A percentile compares a stretch with the other conserved stretches of the same genome.
Conservation (phyloP, 495 filamentous ascomycete species). For the Aspergillus steynii region DNA sequence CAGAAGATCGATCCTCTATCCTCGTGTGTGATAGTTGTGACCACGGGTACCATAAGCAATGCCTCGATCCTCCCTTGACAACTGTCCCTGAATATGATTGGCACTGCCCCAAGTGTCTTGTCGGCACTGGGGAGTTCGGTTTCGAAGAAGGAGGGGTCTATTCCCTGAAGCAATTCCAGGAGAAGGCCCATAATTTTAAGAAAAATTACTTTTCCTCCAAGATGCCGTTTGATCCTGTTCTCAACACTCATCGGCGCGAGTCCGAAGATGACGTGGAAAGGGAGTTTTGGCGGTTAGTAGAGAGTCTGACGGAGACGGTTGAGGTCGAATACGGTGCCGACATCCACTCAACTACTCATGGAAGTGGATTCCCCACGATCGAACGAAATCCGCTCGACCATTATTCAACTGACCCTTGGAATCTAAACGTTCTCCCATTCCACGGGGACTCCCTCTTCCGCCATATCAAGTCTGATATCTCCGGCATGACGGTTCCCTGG, state of each 20-base stretch:
- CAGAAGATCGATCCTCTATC: conserved; percentile 69
- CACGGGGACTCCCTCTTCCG: conserved; percentile 91
- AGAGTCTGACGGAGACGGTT: conserved; percentile 89
- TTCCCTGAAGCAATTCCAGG: conserved; percentile 93
- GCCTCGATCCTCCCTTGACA: conserved; percentile 85
- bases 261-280: conserved; percentile 95
- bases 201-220: conserved; percentile 88
- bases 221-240: conserved; percentile 84
- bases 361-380: conserved; percentile 94
- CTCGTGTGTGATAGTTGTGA: conserved; percentile 94
- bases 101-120: conserved; percentile 94
- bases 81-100: conserved; percentile 82
- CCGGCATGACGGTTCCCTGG: conserved; percentile 99
- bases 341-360: conserved; percentile 97
- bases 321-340: conserved; percentile 99
- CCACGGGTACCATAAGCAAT: conserved; percentile 80
- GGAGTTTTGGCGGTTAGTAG: conserved; percentile 95
- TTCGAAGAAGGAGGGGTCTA: conserved; percentile 98
- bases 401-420: conserved; percentile 91
- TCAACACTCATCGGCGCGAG: conserved; percentile 74
- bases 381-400: conserved; percentile 85
- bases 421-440: conserved; percentile 89
- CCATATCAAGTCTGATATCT: conserved; percentile 97
- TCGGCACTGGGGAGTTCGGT: conserved; percentile 94
- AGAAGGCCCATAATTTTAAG: conserved; percentile 93